Evolutionary conservation across 1,139 yeast genomes (phyloP), one percentile per base, ranked within the genome.

Genomic region (Zygosaccharomyces pseudobailii): DNA sequence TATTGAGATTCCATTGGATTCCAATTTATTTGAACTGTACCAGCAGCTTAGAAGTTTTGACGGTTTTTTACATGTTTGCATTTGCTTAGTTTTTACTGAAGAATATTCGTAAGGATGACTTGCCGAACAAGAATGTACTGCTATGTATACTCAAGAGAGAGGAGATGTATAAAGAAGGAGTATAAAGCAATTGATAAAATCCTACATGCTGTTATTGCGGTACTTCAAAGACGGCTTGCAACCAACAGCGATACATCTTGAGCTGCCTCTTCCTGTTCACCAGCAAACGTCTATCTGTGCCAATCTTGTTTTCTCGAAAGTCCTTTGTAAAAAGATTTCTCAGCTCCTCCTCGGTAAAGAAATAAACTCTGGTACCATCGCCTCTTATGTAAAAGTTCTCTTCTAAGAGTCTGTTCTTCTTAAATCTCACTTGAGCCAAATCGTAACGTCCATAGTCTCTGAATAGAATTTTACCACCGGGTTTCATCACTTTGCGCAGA

Each of bases 361-460:
- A 92, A 67, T 92, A 92, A 9, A 94, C 98, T 58, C 98, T 75
- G 1, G 99, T 92, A 43, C 98, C 98, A 64, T 92, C 99, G 34
- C 99, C 99, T 61, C 99, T 79, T 36, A 90, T 88, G 67, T 92
- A 92, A 63, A 92, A 92, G 67, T 92, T 90, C 48, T 92, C 97
- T 47, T 88, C 96, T 49, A 92, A 68, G 39, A 88, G 71, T 59
- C 98, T 78, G 40, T 87, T 86, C 65, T 87, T 87, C 67, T 92
- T 94, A 72, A 92, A 89, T 58, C 99, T 72, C 44, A 92, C 86
- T 65, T 92, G 99, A 0, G 98, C 96, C 65, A 94, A 73, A 67
- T 92, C 99, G 62, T 90, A 92, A 55, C 97, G 78, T 3, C 97
- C 97, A 64, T 92, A 92, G 67, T 92, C 99, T 62, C 99, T 75